These are phyloP conservation scores for Aspergillus sp. DNA, from an alignment of 2,329 filamentous ascomycete genomes.

Conservation along the genomic window DNA sequence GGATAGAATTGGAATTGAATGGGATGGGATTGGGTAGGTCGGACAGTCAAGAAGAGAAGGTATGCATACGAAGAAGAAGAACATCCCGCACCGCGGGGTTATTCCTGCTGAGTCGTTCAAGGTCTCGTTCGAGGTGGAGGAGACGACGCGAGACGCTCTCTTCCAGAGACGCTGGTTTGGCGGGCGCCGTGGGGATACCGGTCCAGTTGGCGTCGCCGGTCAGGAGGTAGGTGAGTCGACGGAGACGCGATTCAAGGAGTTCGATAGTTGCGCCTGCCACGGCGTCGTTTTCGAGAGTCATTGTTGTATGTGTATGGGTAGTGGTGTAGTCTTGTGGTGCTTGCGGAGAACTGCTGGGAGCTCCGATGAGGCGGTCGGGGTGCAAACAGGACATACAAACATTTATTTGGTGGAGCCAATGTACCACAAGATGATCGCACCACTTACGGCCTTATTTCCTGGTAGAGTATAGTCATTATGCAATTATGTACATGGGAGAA, in stretches of 20 bases:
- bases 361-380: neutral
- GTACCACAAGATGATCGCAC: too few relatives aligned
- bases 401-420: neutral
- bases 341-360: too few relatives aligned
- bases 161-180: slow-evolving; percentile 35
- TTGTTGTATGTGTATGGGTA: slow-evolving; percentile 7
- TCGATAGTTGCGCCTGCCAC: slow-evolving; percentile 43
- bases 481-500: neutral
- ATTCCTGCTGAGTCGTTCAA: slow-evolving; percentile 38
- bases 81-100: slow-evolving; percentile 43
- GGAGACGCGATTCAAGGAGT: slow-evolving; percentile 45
- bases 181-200: slow-evolving; percentile 34
- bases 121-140: slow-evolving; percentile 36
- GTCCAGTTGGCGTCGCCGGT: slow-evolving; percentile 43
- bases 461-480: neutral
- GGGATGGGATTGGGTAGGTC: neutral
- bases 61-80: slow-evolving; percentile 39
- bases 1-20: neutral
- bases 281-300: slow-evolving; percentile 35
- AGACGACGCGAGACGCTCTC: slow-evolving; percentile 43
- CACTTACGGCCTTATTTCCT: too few relatives aligned
- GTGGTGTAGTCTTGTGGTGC: too few relatives aligned
- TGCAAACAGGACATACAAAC: slow-evolving; percentile 20
- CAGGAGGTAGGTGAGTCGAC: slow-evolving; percentile 46
- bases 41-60: neutral